Conservation (phyloP, 2,329 filamentous ascomycete species). For the Zasmidium citrigriseum region DNA sequence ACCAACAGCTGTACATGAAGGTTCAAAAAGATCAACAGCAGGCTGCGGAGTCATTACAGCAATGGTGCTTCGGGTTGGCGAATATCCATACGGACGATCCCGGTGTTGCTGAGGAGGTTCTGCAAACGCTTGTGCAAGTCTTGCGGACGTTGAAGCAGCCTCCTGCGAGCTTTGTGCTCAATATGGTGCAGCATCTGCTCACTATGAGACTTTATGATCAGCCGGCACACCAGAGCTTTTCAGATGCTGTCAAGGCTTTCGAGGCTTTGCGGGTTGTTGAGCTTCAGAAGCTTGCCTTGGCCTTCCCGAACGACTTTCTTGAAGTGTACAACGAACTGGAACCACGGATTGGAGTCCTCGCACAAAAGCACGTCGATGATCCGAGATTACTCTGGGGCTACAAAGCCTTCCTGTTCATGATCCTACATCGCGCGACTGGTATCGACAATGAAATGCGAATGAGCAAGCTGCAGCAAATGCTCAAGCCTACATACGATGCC, state of each 20-base stretch:
- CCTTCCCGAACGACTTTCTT: conserved; percentile 88
- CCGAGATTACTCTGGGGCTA: conserved; percentile 84
- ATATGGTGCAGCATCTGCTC: conserved; percentile 87
- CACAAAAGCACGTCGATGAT: conserved; percentile 70
- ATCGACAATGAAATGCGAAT: conserved; percentile 72
- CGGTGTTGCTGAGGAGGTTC: conserved; percentile 33
- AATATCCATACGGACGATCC: conserved; percentile 66
- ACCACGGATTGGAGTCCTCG: conserved; percentile 77
- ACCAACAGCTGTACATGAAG: conserved; percentile 50
- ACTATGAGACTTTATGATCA: conserved; percentile 76
- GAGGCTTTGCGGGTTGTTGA: conserved; percentile 84
- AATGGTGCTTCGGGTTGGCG: conserved; percentile 73
- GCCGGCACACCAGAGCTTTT: conserved; percentile 71
- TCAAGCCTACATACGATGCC: conserved; percentile 76
- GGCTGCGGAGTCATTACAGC: conserved; percentile 42
- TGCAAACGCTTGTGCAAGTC: conserved; percentile 33
- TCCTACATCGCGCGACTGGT: conserved; percentile 79
- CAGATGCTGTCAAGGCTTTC: conserved; percentile 86
- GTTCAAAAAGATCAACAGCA: conserved; percentile 64
- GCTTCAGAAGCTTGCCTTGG: conserved; percentile 81
- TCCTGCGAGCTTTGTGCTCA: conserved; percentile 68
- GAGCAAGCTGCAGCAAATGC: conserved; percentile 71
- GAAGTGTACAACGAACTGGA: conserved; percentile 85
- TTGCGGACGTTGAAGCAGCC: conserved; percentile 30
- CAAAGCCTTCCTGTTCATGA: conserved; percentile 88